Conservation (phyloP, 1,284 basidiomycete species). For the Tranzscheliella williamsii region DNA sequence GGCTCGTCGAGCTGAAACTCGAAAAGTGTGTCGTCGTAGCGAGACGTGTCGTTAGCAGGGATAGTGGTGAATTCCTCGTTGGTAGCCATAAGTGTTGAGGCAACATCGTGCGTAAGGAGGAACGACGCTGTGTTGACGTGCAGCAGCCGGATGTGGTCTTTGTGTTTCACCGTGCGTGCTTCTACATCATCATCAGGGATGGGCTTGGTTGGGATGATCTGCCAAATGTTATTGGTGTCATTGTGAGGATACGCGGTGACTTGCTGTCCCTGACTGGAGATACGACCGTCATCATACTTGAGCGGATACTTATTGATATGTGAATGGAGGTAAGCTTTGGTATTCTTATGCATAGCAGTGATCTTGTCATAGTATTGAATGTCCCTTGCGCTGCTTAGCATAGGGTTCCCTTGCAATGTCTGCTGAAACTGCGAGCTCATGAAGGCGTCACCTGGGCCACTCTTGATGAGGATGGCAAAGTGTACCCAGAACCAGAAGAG, state of each 20-base stretch:
- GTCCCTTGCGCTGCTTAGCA: constrained; percentile 86
- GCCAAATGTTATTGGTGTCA: constrained; percentile 94
- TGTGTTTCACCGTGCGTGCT: constrained; percentile 83
- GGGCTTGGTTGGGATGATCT: constrained; percentile 83
- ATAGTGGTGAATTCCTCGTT: constrained; percentile 85
- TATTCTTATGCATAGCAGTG: constrained; percentile 85
- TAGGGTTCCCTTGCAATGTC: constrained; percentile 86
- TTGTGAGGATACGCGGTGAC: constrained; percentile 95
- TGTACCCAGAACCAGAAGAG: constrained; percentile 96
- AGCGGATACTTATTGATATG: constrained; percentile 87
- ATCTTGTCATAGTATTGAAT: constrained; percentile 89
- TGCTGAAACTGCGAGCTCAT: constrained; percentile 99
- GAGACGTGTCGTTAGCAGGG: constrained; percentile 66
- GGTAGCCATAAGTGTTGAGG: constrained; percentile 92
- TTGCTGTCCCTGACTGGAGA: constrained; percentile 95
- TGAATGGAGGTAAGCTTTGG: constrained; percentile 90
- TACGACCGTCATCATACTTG: constrained; percentile 92
- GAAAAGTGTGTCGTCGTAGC: constrained; percentile 62
- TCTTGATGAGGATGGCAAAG: constrained; percentile 84
- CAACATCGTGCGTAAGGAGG: constrained; percentile 94
- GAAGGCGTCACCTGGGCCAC: constrained; percentile 91
- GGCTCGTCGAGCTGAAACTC: constrained; percentile 45
- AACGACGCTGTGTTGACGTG: constrained; percentile 82
- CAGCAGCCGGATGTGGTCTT: constrained; percentile 84
- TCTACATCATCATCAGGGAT: constrained; percentile 69